Conservation (phyloP, 2,329 filamentous ascomycete genomes). For the Macrophomina pseudophaseolina region DNA sequence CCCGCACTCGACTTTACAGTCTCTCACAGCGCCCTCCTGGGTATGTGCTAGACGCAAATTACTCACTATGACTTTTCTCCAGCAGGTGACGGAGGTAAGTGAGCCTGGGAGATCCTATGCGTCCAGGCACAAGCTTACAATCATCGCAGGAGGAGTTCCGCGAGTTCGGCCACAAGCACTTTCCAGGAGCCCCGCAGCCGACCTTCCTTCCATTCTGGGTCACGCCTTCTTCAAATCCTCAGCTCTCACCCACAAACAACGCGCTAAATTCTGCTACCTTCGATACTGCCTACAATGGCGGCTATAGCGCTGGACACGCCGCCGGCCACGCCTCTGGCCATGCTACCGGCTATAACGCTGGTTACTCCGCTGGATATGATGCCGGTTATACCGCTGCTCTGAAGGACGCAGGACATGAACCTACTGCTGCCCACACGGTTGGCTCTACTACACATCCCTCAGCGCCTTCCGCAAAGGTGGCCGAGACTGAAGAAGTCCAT, state of each 20-base stretch:
- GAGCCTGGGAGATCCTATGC: no score
- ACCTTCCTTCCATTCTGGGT: slow-evolving; percentile 35
- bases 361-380: not conserved
- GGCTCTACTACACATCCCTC: not conserved
- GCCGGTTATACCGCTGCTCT: not conserved
- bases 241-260: not conserved
- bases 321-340: not conserved
- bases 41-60: not conserved
- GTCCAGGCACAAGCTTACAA: slow-evolving; percentile 21
- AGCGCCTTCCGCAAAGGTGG: not conserved
- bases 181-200: slow-evolving; percentile 45
- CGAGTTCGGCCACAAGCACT: slow-evolving; percentile 50
- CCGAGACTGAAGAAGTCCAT: slow-evolving; percentile 5
- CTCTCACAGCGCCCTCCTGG: not conserved
- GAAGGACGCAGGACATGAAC: not conserved
- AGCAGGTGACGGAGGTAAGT: not conserved
- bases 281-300: not conserved
- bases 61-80: not conserved
- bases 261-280: slow-evolving; percentile 17
- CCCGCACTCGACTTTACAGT: not conserved
- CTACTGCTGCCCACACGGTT: slow-evolving; percentile 15
- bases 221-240: slow-evolving; percentile 12
- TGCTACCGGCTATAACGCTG: not conserved
- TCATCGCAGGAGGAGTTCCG: slow-evolving; percentile 48
- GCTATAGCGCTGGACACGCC: not conserved